Conservation (phyloP, 2,329 filamentous ascomycete species). For the Penicillium sp. region DNA sequence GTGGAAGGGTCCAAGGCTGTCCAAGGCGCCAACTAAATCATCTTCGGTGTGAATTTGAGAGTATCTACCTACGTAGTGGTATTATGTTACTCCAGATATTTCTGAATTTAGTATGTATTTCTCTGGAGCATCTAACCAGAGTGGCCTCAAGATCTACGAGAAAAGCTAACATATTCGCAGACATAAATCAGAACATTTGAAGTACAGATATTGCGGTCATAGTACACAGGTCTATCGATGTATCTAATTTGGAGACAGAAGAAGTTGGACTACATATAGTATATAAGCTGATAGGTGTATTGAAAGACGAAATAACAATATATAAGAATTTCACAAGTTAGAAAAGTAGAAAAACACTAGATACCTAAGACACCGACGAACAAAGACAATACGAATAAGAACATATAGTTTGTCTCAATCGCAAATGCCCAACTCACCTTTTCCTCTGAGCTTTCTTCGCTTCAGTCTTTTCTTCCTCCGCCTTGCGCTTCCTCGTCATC, state of each 20-base stretch:
- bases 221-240: not conserved
- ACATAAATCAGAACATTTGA: not conserved
- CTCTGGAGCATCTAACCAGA: not conserved
- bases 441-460: not conserved
- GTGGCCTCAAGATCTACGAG: not conserved
- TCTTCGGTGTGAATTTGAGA: not conserved
- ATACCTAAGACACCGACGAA: not conserved
- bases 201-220: not conserved
- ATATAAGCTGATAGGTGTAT: not conserved
- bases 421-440: not conserved
- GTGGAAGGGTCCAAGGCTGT: not conserved
- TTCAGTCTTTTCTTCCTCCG: not conserved
- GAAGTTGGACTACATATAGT: not conserved
- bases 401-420: not conserved
- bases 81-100: not conserved
- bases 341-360: not conserved
- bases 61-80: not conserved
- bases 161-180: not conserved
- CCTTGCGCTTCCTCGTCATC: not conserved
- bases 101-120: not conserved
- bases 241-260: not conserved
- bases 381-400: not conserved
- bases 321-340: not conserved
- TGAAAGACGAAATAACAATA: not conserved
- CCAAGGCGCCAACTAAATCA: not conserved